These are phyloP conservation scores for Boletus eberwhitei DNA, from an alignment of 768 basidiomycete species.

Conservation along the genomic window DNA sequence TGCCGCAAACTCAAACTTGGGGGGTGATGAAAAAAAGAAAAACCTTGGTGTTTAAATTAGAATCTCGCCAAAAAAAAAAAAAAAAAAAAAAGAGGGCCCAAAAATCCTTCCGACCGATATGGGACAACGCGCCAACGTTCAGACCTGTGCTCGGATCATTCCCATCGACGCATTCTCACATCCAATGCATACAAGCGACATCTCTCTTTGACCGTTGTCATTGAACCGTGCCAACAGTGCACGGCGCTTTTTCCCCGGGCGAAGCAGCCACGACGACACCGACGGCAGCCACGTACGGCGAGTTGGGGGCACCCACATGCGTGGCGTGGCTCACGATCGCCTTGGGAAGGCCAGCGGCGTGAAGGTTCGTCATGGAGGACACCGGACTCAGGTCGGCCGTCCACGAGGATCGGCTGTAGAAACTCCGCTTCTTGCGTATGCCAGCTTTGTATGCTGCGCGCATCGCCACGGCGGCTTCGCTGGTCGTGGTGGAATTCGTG, in stretches of 20 bases:
- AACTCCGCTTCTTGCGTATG: slow-evolving; percentile 34
- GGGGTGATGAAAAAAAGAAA: neutral
- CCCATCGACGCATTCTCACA: neutral
- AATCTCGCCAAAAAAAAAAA: neutral
- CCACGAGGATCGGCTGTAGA: slow-evolving; percentile 30
- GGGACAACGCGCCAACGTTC: neutral
- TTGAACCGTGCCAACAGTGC: slow-evolving; percentile 15
- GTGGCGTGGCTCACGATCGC: slow-evolving; percentile 8
- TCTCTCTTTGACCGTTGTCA: slow-evolving; percentile 1
- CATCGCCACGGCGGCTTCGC: slow-evolving; percentile 24
- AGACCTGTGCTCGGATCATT: neutral
- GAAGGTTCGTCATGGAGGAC: slow-evolving; percentile 21
- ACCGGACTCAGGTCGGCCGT: slow-evolving; percentile 23
- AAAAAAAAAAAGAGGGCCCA: too few species aligned
- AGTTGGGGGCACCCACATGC: slow-evolving; percentile 1
- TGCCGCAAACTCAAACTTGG: slow-evolving; percentile 3
- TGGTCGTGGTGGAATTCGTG: slow-evolving; percentile 10
- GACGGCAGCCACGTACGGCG: neutral
- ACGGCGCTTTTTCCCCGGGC: neutral
- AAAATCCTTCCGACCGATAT: neutral
- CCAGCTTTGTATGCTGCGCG: slow-evolving; percentile 33
- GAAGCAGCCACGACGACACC: slow-evolving; percentile 6
- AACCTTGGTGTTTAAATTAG: slow-evolving; percentile 5
- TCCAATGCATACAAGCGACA: neutral
- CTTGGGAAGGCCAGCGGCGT: slow-evolving; percentile 17